Evolutionary conservation across 768 basidiomycete species (phyloP).

Genomic region (Auricularia heimuer): DNA sequence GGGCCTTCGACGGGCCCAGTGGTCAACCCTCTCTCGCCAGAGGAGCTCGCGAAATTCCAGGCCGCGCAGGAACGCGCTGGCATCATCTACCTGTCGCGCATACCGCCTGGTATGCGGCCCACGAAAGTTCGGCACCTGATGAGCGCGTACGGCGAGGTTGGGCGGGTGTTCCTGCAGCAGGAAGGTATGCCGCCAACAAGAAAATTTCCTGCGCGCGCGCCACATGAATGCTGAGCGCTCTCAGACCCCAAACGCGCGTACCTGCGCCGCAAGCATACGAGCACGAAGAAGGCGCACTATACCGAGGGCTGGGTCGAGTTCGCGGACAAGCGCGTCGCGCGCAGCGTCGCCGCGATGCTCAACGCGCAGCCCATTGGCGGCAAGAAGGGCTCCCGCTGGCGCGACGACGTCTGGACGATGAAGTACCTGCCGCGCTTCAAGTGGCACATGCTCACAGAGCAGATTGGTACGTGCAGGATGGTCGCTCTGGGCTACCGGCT

Average conservation of each 20-base stretch:
- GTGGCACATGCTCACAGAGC: slow-evolving; percentile 98
- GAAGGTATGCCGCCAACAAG: slow-evolving; percentile 51
- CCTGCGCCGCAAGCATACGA: slow-evolving; percentile 66
- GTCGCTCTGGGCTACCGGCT: slow-evolving; percentile 7
- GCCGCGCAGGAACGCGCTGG: slow-evolving; percentile 68
- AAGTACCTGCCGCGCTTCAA: slow-evolving; percentile 97
- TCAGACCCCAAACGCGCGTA: slow-evolving; percentile 83
- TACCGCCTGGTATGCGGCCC: slow-evolving; percentile 97
- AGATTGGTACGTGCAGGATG: slow-evolving; percentile 68
- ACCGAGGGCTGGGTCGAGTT: slow-evolving; percentile 99
- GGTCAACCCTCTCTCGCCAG: slow-evolving; percentile 56
- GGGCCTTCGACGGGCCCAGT: not conserved
- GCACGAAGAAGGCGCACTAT: slow-evolving; percentile 79
- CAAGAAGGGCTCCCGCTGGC: slow-evolving; percentile 82
- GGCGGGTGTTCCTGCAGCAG: slow-evolving; percentile 85
- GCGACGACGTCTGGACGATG: slow-evolving; percentile 99
- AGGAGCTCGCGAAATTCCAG: slow-evolving; percentile 67
- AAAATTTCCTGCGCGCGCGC: not conserved
- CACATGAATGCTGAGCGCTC: not conserved
- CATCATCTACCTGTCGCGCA: slow-evolving; percentile 87
- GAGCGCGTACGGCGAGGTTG: slow-evolving; percentile 81
- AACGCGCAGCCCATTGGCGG: slow-evolving; percentile 95
- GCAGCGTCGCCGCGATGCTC: slow-evolving; percentile 86
- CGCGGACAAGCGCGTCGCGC: slow-evolving; percentile 83
- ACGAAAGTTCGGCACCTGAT: slow-evolving; percentile 91